Evolutionary conservation across 305 asterid species (phyloP).

Genomic region (Solanum hybrid): DNA sequence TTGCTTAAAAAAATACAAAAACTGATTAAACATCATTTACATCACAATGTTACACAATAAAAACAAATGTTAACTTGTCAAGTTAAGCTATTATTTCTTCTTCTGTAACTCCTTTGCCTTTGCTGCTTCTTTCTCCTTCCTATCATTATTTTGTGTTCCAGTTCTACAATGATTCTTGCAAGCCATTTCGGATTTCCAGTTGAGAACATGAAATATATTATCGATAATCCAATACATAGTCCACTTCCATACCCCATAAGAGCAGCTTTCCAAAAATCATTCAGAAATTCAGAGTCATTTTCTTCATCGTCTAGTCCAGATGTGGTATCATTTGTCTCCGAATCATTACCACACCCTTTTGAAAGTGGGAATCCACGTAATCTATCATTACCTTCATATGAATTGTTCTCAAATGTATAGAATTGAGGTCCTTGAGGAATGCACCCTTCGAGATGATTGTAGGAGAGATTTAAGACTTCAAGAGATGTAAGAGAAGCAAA

Average conservation of each 20-base stretch:
- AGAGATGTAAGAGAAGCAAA: slow-evolving; percentile 6
- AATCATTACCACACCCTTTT: too few relatives aligned
- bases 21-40: neutral
- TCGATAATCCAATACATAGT: slow-evolving; percentile 9
- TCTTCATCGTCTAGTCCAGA: neutral
- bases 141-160: neutral
- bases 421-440: slow-evolving; percentile 8
- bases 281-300: neutral
- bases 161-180: neutral
- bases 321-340: neutral
- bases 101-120: neutral
- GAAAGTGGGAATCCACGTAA: too few relatives aligned
- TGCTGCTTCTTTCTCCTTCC: neutral
- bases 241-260: slow-evolving; percentile 28
- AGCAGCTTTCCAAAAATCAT: slow-evolving; percentile 18
- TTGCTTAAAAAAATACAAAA: neutral
- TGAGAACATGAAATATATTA: neutral
- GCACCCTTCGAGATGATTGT: slow-evolving; percentile 8
- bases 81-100: neutral
- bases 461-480: slow-evolving; percentile 9
- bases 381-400: slow-evolving; percentile 28
- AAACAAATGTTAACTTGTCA: neutral
- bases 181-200: neutral
- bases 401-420: neutral
- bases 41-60: neutral